Evolutionary conservation across 192 early-diverging fungal species (phyloP), one percentile per base, ranked within the genome.

Genomic region (Chytriomyces confervae): DNA sequence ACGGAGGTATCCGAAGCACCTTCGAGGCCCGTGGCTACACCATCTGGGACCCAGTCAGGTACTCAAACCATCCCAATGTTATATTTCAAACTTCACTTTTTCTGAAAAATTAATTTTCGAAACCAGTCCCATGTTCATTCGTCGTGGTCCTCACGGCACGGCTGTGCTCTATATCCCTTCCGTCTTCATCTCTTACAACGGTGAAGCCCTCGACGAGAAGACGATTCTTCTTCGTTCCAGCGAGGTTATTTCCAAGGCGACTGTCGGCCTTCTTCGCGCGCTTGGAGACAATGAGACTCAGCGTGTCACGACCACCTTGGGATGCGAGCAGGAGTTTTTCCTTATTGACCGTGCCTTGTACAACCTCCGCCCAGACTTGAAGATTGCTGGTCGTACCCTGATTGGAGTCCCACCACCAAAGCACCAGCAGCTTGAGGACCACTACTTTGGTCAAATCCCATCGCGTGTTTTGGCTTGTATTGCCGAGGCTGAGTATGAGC

Each of bases 21-120:
- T 99, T 99, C 84, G 97, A 99, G 88, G 97, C 96, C 75, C 95
- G 96, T 84, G 97, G 97, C 68, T 99, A 99, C 91, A 99, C 96
- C 78, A 94, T 99, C 81, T 99, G 97, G 97, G 97, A 99, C 87
- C 95, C 96, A 50, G 93, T 82, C 76, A 86, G 87, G 83, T 86
- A 78, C 27, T 43, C 24, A 61, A 45, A 71, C 43, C 47, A 13
- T 63, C 36, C 69, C 16, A 53, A 10, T 7, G 23, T 10, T 43
- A 65, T 36, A 9, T 50, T 9, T 48, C 72, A 29, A 75, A 36
- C 66, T 29, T 9, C 77, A 47, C 50, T 51, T 50, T 64, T 51
- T 66, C 67, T 43, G 43, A 49, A 49, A 24, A 46, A 61, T 62
- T 18, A 57, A 20, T 20, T 57, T 57, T 18, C 53, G 13, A 57